Evolutionary conservation across 768 basidiomycete genomes (phyloP), one percentile per base, ranked within the genome.

Genomic region (Rhizopogon vinicolor): DNA sequence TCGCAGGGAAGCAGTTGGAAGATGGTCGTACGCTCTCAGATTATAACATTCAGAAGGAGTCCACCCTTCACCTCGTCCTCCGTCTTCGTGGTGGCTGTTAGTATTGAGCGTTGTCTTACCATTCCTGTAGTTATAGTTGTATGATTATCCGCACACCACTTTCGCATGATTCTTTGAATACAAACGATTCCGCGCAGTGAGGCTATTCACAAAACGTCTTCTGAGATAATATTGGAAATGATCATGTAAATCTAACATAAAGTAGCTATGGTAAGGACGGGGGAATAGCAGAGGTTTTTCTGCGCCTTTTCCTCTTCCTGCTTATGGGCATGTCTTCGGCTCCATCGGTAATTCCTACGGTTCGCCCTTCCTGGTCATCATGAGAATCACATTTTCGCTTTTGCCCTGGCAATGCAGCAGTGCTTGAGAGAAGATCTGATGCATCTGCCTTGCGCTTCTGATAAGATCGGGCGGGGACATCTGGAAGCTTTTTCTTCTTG

Each of bases 1-100:
- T 88, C 56, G 87, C 87, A 50, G 87, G 87, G 5, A 89, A 89
- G 74, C 87, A 89, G 66, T 74, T 89, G 41, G 87, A 89, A 64
- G 87, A 89, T 56, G 87, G 87, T 13, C 83, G 87, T 43, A 89
- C 87, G 8, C 79, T 88, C 22, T 86, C 85, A 31, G 87, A 89
- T 63, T 89, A 87, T 68, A 87, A 86, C 64, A 87, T 87, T 48
- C 86, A 86, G 74, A 86, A 87, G 68, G 85, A 87, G 76, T 77
- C 77, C 10, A 91, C 89, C 41, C 75, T 91, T 56, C 79, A 88
- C 65, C 75, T 87, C 66, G 73, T 72, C 40, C 80, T 91, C 58
- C 86, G 89, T 72, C 82, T 92, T 50, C 85, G 89, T 69, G 91
- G 91, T 68, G 93, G 93, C 57, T 72, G 78, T 56, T 86, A 76